Percentiles rank a stretch among this genome's conserved stretches.
These are phyloP conservation scores for Triticum urartu DNA, from an alignment of 176 grass and related monocot species.

Conservation along the genomic window DNA sequence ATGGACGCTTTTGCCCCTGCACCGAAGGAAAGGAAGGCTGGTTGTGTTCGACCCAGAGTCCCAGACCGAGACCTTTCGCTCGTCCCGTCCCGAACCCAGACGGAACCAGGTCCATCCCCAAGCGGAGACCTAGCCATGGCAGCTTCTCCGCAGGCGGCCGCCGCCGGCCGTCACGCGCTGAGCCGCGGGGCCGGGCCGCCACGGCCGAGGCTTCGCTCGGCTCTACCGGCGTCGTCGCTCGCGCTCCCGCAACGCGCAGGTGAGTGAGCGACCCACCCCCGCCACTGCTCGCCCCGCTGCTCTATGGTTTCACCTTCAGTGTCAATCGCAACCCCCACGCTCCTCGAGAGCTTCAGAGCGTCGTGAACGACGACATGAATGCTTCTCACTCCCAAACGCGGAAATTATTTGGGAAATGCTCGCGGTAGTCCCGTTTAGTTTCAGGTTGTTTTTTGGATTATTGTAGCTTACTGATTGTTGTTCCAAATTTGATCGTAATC, in stretches of 20 bases:
- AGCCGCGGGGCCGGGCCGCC: neutral
- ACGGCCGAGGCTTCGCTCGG: neutral
- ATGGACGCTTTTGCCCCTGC: slow-evolving; percentile 7
- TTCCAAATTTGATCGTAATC: neutral
- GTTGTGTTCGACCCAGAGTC: slow-evolving; percentile 8
- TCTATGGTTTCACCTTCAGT: neutral
- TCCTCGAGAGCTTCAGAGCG: neutral
- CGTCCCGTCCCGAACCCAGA: slow-evolving; percentile 7
- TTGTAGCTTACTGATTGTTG: neutral
- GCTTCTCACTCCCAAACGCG: neutral
- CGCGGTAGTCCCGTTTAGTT: neutral
- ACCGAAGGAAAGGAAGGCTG: neutral
- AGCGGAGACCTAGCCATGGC: slow-evolving; percentile 22
- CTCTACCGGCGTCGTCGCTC: neutral
- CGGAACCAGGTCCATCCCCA: slow-evolving; percentile 16
- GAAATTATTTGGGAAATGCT: neutral
- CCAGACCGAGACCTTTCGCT: slow-evolving; percentile 9
- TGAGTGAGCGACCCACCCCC: neutral
- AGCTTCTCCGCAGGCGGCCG: slow-evolving; percentile 15
- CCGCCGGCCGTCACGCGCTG: slow-evolving; percentile 5
- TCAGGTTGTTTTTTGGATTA: neutral
- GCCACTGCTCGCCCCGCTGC: neutral
- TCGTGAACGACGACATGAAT: neutral
- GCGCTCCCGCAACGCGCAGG: slow-evolving; percentile 11
- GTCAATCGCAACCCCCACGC: neutral